These are phyloP conservation scores for Ochetophila trinervis DNA, from an alignment of 306 rosid species.

Conservation along the genomic window DNA sequence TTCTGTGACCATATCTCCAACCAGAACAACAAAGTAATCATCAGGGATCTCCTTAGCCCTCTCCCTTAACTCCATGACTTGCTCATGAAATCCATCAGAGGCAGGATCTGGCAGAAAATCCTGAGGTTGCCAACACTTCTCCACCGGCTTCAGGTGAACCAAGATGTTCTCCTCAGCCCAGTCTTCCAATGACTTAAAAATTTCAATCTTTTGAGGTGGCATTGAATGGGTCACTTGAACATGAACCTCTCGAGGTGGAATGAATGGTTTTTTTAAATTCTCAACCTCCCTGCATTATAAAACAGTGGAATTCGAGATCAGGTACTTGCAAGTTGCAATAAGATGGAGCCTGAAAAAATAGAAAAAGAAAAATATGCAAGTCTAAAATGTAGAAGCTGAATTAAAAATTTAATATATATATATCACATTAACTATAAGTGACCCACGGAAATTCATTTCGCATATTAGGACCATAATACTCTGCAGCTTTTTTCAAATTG, in stretches of 20 bases:
- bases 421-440: too few relatives aligned
- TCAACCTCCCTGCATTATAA: conserved; percentile 58
- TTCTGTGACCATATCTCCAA: conserved; percentile 92
- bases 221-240: conserved; percentile 83
- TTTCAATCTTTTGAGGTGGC: conserved; percentile 86
- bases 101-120: conserved; percentile 82
- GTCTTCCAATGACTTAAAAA: conserved; percentile 74
- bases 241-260: conserved; percentile 80
- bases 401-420: too few relatives aligned
- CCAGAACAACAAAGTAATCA: conserved; percentile 83
- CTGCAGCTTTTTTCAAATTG: not conserved
- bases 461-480: not conserved
- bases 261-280: conserved; percentile 64
- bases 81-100: conserved; percentile 76
- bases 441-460: too few relatives aligned
- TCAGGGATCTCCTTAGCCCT: conserved; percentile 83
- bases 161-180: conserved; percentile 83
- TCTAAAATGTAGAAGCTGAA: too few relatives aligned
- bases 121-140: conserved; percentile 94
- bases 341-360: not conserved
- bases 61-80: conserved; percentile 69
- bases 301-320: not conserved
- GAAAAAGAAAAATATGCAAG: not conserved
- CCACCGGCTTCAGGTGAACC: conserved; percentile 74
- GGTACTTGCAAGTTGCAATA: not conserved